Base-by-base conservation (phyloP, 129 eudicot species). In the Saposhnikovia divaricata region DNA sequence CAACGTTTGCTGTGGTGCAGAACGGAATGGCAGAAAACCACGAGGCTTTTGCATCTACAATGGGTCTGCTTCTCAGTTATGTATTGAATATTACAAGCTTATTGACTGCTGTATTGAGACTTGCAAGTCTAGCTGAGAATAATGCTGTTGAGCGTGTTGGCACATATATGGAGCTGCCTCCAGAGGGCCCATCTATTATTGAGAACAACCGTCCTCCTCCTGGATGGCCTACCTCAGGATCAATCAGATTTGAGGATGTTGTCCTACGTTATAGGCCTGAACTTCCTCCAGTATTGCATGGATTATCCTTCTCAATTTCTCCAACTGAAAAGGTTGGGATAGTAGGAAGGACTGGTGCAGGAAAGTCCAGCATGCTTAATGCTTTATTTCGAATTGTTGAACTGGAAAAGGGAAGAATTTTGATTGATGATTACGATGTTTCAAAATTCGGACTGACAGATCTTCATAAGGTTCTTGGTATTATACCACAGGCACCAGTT, bases 311-410 rank as follows among this genome's bases (percentile, higher is more conserved):
- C 79, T 18, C 65, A 15, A 87, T 96, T 65, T 77, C 90, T 65
- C 90, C 99, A 65, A 85, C 85, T 63, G 91, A 92, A 45, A 96
- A 96, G 80, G 90, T 92, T 57, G 99, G 99, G 47, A 92, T 96
- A 47, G 98, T 90, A 81, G 99, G 99, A 61, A 87, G 99, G 82
- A 96, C 99, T 15, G 99, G 99, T 1, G 99, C 99, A 37, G 99
- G 99, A 61, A 96, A 96, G 78, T 96, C 99, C 2, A 96, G 99
- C 85, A 96, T 96, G 99, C 92, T 96, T 3, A 96, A 96, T 83
- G 99, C 99, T 21, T 85, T 96, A 18, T 96, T 92, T 83, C 88
- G 99, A 40, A 92, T 96, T 23, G 99, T 96, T 34, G 99, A 96
- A 81, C 87, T 90, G 73, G 99, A 96, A 81, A 87, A 84, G 70